phyloP scores from a whole-genome alignment of 2,329 filamentous ascomycete species.

The Arthrobotrys sinensis region DNA sequence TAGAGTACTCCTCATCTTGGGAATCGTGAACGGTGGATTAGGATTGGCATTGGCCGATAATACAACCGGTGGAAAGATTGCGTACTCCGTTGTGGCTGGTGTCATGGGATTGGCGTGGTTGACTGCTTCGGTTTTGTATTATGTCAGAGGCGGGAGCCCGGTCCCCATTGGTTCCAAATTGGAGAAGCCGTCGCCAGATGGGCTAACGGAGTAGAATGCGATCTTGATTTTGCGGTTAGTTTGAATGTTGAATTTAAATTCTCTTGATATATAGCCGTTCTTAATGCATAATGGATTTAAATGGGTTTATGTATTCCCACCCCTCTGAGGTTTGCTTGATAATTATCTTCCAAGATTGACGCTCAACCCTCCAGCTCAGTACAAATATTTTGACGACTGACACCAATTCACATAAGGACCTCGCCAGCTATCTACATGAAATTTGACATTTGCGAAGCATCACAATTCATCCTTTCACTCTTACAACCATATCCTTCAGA shows the following conservation, averaged over 20 bases:
- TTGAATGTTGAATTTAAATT: constrained; percentile 10
- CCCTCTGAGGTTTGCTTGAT: too few species aligned
- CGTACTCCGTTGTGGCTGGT: constrained; percentile 73
- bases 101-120: constrained; percentile 67
- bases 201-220: constrained; percentile 9
- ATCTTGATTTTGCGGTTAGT: constrained; percentile 11
- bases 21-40: constrained; percentile 76
- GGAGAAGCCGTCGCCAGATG: constrained; percentile 13
- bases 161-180: neutral
- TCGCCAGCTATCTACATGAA: too few species aligned
- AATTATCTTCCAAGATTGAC: too few species aligned
- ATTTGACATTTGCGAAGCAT: too few species aligned
- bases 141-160: constrained; percentile 35
- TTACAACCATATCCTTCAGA: neutral
- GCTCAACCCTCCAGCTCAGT: too few species aligned
- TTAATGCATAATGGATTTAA: constrained; percentile 4
- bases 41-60: constrained; percentile 72
- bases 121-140: constrained; percentile 32
- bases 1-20: constrained; percentile 74
- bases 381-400: too few species aligned
- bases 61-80: constrained; percentile 69
- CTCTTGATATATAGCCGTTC: constrained; percentile 1
- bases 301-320: neutral
- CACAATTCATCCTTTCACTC: too few species aligned
- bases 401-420: too few species aligned